Evolutionary conservation across 2,329 filamentous ascomycete genomes (phyloP).

Genomic region (Diplodia sapinea): DNA sequence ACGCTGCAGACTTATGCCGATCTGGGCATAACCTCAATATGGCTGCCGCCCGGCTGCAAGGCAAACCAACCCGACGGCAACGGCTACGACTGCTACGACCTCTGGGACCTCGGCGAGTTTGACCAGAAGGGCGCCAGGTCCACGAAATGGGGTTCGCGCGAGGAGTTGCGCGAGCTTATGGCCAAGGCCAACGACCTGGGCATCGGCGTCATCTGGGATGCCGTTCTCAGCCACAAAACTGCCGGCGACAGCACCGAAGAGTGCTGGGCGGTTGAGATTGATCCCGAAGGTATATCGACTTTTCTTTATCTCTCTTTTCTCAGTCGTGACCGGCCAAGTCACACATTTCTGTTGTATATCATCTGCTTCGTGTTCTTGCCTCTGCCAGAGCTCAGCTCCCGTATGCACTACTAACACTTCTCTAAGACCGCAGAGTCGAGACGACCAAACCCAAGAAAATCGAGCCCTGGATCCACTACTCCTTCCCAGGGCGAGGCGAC

Average conservation of each 20-base stretch:
- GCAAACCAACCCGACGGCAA: conserved; percentile 66
- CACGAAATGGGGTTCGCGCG: conserved; percentile 73
- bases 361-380: neutral
- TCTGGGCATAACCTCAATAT: conserved; percentile 60
- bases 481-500: conserved; percentile 66
- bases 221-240: conserved; percentile 75
- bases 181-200: conserved; percentile 59
- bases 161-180: conserved; percentile 65
- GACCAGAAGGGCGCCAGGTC: conserved; percentile 68
- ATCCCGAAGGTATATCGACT: conserved; percentile 45
- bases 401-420: neutral
- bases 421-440: conserved; percentile 61
- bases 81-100: conserved; percentile 68
- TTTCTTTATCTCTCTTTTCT: neutral
- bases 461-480: conserved; percentile 70
- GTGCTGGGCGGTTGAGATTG: conserved; percentile 68
- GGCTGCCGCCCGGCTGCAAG: conserved; percentile 76
- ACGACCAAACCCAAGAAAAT: conserved; percentile 65
- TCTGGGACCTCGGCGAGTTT: conserved; percentile 75
- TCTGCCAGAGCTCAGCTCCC: neutral
- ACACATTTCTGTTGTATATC: neutral
- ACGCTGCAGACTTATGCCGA: conserved; percentile 61
- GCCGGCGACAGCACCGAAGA: conserved; percentile 70
- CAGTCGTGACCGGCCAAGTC: neutral
- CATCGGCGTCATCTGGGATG: conserved; percentile 70